phyloP scores from a whole-genome alignment of 2,329 filamentous ascomycete species.

The Drechslera avenae region DNA sequence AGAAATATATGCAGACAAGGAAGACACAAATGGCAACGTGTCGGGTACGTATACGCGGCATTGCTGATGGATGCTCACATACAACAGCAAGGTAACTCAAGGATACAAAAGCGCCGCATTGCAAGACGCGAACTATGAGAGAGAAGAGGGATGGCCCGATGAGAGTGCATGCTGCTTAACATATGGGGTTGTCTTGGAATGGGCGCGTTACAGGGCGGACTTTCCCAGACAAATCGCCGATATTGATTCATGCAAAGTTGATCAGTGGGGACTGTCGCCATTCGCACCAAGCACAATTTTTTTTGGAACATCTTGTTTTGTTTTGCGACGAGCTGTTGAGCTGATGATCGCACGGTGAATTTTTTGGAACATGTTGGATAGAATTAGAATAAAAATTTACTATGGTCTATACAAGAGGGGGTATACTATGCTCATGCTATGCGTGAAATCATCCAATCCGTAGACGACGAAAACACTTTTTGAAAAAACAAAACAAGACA shows the following conservation, averaged over 20 bases:
- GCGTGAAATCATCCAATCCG: constrained; percentile 10
- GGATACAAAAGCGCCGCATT: constrained; percentile 14
- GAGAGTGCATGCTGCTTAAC: constrained; percentile 12
- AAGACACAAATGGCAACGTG: constrained; percentile 34
- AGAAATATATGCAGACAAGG: constrained; percentile 35
- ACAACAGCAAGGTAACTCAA: background rate
- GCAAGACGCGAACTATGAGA: constrained; percentile 1
- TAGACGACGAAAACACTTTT: background rate
- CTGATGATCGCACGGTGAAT: too few species aligned
- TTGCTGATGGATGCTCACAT: constrained; percentile 16
- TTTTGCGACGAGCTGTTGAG: too few species aligned
- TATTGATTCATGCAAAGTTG: background rate
- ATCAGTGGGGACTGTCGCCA: too few species aligned
- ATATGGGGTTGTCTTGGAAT: background rate
- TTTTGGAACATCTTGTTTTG: too few species aligned
- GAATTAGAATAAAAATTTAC: background rate
- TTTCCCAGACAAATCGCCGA: background rate
- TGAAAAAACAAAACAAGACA: too few species aligned
- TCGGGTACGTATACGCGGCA: constrained; percentile 39
- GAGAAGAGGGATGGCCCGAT: constrained; percentile 1
- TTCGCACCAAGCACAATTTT: too few species aligned
- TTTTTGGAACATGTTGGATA: too few species aligned
- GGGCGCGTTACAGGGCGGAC: background rate
- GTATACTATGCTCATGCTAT: constrained; percentile 30
- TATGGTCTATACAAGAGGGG: constrained; percentile 19